Conservation (phyloP, 257 asterid species). For the Ehretia macrophylla region DNA sequence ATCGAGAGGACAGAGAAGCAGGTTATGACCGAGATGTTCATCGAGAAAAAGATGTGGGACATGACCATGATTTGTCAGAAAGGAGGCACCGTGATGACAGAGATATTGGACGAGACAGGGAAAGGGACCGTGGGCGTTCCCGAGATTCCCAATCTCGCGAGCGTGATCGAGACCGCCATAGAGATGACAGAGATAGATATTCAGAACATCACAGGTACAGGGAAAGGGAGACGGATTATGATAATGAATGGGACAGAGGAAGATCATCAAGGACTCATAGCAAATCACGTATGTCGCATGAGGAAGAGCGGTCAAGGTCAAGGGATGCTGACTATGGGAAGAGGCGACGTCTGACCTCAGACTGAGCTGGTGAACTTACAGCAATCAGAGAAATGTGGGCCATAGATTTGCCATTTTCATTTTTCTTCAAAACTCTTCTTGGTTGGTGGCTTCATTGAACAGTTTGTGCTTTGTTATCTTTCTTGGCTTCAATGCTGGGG, state of each 20-base stretch:
- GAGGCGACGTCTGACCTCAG: conserved; percentile 56
- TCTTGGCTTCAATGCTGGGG: not conserved
- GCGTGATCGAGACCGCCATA: conserved; percentile 32
- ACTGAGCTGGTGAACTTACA: conserved; percentile 29
- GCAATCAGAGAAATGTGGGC: not conserved
- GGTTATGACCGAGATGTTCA: conserved; percentile 57
- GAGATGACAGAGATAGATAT: conserved; percentile 66
- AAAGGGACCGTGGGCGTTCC: conserved; percentile 55
- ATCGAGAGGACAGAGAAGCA: conserved; percentile 70
- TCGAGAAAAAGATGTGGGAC: conserved; percentile 46
- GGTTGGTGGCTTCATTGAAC: not conserved
- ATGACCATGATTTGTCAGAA: conserved; percentile 58
- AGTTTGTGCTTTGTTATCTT: not conserved
- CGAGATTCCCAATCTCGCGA: conserved; percentile 19
- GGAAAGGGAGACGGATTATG: conserved; percentile 57
- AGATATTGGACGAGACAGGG: conserved; percentile 56
- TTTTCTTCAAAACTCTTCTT: not conserved
- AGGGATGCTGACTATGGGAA: conserved; percentile 78
- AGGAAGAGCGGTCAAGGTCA: conserved; percentile 61
- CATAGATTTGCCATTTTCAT: not conserved
- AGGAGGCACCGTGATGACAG: conserved; percentile 61
- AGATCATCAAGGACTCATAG: conserved; percentile 65
- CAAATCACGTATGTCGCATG: conserved; percentile 59
- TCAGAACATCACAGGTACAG: conserved; percentile 58
- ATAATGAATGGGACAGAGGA: conserved; percentile 71